Evolutionary conservation across 208 protist species (phyloP), one percentile per base, ranked within the genome.

Genomic region (Crithidia brevicula): DNA sequence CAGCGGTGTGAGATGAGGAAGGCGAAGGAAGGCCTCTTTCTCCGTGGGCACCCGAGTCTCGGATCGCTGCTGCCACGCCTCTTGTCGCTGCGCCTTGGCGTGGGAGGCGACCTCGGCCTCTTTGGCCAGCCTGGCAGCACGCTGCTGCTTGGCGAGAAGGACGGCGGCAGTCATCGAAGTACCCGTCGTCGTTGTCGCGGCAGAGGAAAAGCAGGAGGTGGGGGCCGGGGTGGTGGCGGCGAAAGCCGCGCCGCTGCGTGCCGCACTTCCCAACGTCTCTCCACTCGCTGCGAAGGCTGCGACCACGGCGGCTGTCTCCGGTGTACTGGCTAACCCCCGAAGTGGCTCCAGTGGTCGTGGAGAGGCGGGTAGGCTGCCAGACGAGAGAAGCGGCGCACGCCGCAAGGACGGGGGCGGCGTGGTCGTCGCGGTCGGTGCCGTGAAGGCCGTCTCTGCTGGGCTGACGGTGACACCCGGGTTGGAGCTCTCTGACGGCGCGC

Each of bases 21-120:
- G 66, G 0, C 64, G 74, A 38, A 77, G 45, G 30, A 83, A 84
- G 4, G 30, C 54, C 28, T 81, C 78, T 7, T 53, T 67, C 43
- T 62, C 43, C 36, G 72, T 64, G 18, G 65, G 47, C 40, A 70
- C 53, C 20, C 5, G 57, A 38, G 25, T 33, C 16, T 60, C 33
- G 3, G n/a, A 8, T 18, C 65, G 66, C 54, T 65, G 49, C 33
- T 66, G 53, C 74, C 79, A 72, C 28, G 76, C 54, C 7, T 62
- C 62, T 33, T 50, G 60, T 30, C 68, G 66, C 25, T 61, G 31
- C 2, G 23, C 53, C 42, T 60, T 71, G 16, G 27, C 47, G 28
- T 47, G 33, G 31, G 38, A 20, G 5, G 52, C 50, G 2, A 11
- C 38, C 23, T 52, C 51, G 36, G 53, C 58, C 31, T 61, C 62